These are phyloP conservation scores for Rhodotorula sp. DNA, from an alignment of 1,284 basidiomycete species.

Conservation along the genomic window DNA sequence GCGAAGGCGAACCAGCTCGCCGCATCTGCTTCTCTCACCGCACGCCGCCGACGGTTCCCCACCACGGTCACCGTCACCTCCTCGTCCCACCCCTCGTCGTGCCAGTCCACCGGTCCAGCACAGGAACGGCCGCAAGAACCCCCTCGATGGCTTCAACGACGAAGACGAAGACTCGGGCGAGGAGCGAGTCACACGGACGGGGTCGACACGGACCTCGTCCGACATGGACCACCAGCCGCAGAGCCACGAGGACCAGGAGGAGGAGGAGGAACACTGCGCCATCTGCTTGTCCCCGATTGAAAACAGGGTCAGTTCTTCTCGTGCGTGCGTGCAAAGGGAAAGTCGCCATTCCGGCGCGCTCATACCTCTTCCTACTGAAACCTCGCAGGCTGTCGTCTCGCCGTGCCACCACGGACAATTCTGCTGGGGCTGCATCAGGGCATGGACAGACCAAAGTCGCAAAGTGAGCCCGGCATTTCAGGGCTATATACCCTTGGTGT, in stretches of 20 bases:
- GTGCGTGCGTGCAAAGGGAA: no score
- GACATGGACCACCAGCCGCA: background rate
- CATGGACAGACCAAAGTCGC: slow-evolving; percentile 45
- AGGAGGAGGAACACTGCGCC: slow-evolving; percentile 44
- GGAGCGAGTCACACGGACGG: background rate
- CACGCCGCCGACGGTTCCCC: background rate
- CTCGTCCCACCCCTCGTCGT: background rate
- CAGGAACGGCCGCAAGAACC: background rate
- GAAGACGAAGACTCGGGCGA: slow-evolving; percentile 1
- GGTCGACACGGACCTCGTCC: background rate
- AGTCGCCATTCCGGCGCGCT: background rate
- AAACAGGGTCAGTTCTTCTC: slow-evolving; percentile 38
- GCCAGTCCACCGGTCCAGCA: background rate
- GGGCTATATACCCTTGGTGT: slow-evolving; percentile 29
- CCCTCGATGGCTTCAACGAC: slow-evolving; percentile 24
- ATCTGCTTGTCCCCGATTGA: slow-evolving; percentile 46
- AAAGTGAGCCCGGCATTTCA: slow-evolving; percentile 35
- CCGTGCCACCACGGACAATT: slow-evolving; percentile 47
- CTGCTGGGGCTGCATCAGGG: slow-evolving; percentile 47
- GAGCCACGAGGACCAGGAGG: slow-evolving; percentile 19
- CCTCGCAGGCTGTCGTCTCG: slow-evolving; percentile 43
- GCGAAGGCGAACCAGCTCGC: slow-evolving; percentile 4
- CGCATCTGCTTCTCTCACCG: background rate
- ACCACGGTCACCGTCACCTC: background rate
- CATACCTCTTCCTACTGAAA: background rate